Conservation (phyloP, 495 filamentous ascomycete genomes). For the Neurospora discreta region DNA sequence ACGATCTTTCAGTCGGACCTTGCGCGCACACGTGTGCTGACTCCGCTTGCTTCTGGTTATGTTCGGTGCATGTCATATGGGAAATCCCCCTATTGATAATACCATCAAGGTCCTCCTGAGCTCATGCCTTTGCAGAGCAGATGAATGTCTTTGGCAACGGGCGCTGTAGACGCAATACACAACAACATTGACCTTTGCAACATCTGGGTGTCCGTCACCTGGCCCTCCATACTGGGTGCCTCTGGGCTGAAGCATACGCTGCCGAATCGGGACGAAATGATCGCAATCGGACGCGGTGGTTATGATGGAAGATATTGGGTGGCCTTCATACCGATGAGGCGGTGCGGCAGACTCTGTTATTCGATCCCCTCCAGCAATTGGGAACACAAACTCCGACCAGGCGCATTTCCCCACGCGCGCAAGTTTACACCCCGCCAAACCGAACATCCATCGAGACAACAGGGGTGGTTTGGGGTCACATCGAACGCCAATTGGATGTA, state of each 20-base stretch:
- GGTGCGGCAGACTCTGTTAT: not conserved
- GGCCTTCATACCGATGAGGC: not conserved
- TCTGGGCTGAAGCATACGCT: not conserved
- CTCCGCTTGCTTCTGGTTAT: not conserved
- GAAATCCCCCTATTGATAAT: not conserved
- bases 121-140: no score
- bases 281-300: not conserved
- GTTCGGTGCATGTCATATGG: not conserved
- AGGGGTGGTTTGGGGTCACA: not conserved
- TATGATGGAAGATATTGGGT: not conserved
- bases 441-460: not conserved
- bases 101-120: not conserved
- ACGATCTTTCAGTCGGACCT: not conserved
- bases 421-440: not conserved
- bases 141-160: no score
- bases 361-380: no score
- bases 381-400: not conserved
- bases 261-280: not conserved
- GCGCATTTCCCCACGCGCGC: not conserved
- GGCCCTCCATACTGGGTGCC: not conserved
- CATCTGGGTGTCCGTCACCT: no score
- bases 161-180: no score
- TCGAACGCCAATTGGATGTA: not conserved
- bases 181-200: no score
- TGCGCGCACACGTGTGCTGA: not conserved